Conservation (phyloP, 129 eudicot species). For the Silybum marianum region DNA sequence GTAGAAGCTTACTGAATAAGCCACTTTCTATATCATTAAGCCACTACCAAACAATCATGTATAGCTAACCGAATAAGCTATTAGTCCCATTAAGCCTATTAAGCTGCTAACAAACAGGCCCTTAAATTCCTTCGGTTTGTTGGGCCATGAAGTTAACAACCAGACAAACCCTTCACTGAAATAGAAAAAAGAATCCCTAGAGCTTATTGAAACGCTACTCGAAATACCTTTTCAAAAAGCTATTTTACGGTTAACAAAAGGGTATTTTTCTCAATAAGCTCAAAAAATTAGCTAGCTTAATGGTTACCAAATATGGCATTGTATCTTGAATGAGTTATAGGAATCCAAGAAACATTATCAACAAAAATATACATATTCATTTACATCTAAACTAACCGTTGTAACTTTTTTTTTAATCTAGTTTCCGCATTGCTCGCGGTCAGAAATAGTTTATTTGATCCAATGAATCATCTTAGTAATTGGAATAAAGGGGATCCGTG, state of each 20-base stretch:
- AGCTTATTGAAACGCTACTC: background rate
- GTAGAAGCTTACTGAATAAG: too few relatives aligned
- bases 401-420: constrained; percentile 25
- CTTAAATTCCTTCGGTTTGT: too few relatives aligned
- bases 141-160: too few relatives aligned
- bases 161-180: too few relatives aligned
- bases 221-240: background rate
- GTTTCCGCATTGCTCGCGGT: constrained; percentile 71
- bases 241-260: background rate
- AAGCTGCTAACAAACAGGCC: too few relatives aligned
- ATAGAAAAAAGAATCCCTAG: background rate
- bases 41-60: too few relatives aligned
- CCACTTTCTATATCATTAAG: too few relatives aligned
- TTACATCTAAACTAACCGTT: background rate
- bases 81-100: too few relatives aligned
- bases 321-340: too few relatives aligned
- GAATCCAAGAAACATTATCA: too few relatives aligned
- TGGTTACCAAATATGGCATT: background rate
- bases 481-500: constrained; percentile 90
- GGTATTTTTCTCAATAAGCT: background rate
- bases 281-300: background rate
- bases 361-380: background rate
- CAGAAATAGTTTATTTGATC: constrained; percentile 54
- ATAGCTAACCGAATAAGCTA: too few relatives aligned
- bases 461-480: constrained; percentile 42